Evolutionary conservation across 306 rosid species (phyloP).

Genomic region (Adenanthera pavonina): DNA sequence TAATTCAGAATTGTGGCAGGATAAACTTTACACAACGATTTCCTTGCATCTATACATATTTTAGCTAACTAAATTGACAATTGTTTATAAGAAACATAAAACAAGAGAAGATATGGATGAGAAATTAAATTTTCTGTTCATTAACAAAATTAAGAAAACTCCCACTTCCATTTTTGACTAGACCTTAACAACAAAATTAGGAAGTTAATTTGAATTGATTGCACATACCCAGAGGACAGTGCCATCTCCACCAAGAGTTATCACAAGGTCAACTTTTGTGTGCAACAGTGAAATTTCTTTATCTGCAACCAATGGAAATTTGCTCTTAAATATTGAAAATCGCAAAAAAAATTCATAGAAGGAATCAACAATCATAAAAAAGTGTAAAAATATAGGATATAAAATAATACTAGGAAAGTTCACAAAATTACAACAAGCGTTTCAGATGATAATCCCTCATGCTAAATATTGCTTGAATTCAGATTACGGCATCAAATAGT

Average conservation of each 20-base stretch:
- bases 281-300: conserved; percentile 70
- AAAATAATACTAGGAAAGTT: not conserved
- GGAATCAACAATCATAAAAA: not conserved
- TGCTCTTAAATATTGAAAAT: not conserved
- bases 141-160: conserved; percentile 2
- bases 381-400: not conserved
- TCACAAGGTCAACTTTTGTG: conserved; percentile 89
- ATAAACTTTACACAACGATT: conserved; percentile 17
- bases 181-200: conserved; percentile 17
- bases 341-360: not conserved
- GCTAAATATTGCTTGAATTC: conserved; percentile 17
- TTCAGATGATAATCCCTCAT: not conserved
- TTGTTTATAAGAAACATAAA: conserved; percentile 14
- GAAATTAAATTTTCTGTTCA: not conserved
- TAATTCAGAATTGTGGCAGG: not conserved
- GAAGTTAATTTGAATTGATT: conserved; percentile 37
- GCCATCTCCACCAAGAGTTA: conserved; percentile 99
- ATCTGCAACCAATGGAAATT: conserved; percentile 53
- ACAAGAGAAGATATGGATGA: not conserved
- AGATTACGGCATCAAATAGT: conserved; percentile 30
- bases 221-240: conserved; percentile 93
- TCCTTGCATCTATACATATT: conserved; percentile 26
- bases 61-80: conserved; percentile 20
- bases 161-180: not conserved
- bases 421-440: not conserved